These are phyloP conservation scores for Pisolithus orientalis DNA, from an alignment of 768 basidiomycete genomes.

Conservation along the genomic window DNA sequence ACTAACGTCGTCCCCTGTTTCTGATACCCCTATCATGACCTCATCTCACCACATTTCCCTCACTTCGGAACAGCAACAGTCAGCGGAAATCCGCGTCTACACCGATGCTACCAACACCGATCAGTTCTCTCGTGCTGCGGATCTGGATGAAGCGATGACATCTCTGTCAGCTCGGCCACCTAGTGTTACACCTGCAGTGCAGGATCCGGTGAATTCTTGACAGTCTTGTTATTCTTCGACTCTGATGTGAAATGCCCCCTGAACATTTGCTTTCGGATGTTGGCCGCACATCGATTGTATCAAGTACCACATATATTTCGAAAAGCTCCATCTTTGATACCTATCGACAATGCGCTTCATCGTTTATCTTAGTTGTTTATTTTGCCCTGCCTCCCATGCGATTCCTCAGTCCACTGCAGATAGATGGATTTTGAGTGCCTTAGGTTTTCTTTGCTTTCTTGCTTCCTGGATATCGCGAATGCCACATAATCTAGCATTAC, in stretches of 20 bases:
- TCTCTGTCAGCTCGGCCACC: background rate
- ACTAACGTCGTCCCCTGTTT: too few species aligned
- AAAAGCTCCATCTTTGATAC: background rate
- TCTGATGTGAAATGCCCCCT: background rate
- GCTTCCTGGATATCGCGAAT: background rate
- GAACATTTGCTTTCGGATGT: background rate
- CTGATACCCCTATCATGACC: background rate
- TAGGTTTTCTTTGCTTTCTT: background rate
- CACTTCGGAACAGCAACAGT: background rate
- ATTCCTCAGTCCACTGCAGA: background rate
- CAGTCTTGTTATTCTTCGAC: background rate
- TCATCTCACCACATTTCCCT: background rate
- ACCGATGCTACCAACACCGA: background rate
- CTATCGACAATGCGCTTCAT: background rate
- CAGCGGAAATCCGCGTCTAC: background rate
- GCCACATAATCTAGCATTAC: background rate
- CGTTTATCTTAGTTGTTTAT: too few species aligned
- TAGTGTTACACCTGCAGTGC: background rate
- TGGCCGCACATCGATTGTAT: background rate
- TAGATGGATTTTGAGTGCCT: background rate
- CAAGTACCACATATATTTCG: background rate
- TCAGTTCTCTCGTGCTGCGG: background rate
- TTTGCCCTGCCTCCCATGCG: background rate
- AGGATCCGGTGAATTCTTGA: background rate
- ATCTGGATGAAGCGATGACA: background rate